These are phyloP conservation scores for Rubia balearica DNA, from an alignment of 305 asterid species.

Conservation along the genomic window DNA sequence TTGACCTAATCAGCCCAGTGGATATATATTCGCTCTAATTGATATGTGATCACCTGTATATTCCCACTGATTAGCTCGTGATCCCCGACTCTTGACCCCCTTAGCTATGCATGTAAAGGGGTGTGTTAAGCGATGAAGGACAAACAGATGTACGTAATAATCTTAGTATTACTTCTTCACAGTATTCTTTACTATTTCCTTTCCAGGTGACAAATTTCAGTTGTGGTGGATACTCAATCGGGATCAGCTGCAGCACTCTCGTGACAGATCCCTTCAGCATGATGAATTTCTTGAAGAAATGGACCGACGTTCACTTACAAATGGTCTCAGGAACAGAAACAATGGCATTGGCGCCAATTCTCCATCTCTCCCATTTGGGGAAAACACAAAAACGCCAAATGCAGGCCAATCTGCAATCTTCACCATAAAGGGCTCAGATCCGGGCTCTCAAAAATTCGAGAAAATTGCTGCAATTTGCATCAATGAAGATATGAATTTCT, in stretches of 20 bases:
- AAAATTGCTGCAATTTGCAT: conserved; percentile 30
- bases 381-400: conserved; percentile 21
- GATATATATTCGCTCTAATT: no score
- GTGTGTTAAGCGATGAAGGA: no score
- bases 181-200: not conserved
- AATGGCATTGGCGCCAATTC: conserved; percentile 15
- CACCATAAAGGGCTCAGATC: conserved; percentile 18
- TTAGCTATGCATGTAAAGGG: no score
- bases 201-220: conserved; percentile 57
- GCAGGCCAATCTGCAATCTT: conserved; percentile 32
- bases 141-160: no score
- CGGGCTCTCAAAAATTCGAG: conserved; percentile 16
- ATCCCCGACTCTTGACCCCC: no score
- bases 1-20: no score
- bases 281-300: conserved; percentile 36
- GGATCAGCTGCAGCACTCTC: conserved; percentile 54
- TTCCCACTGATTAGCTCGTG: no score
- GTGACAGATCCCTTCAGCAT: conserved; percentile 45
- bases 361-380: conserved; percentile 19
- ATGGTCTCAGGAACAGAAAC: conserved; percentile 27
- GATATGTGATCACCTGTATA: no score
- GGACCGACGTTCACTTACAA: conserved; percentile 38
- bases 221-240: conserved; percentile 62
- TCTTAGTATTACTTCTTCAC: not conserved
- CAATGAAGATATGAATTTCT: conserved; percentile 16